These are phyloP conservation scores for Chlamydomonas urium DNA, from an alignment of 139 green algal species.

Conservation along the genomic window DNA sequence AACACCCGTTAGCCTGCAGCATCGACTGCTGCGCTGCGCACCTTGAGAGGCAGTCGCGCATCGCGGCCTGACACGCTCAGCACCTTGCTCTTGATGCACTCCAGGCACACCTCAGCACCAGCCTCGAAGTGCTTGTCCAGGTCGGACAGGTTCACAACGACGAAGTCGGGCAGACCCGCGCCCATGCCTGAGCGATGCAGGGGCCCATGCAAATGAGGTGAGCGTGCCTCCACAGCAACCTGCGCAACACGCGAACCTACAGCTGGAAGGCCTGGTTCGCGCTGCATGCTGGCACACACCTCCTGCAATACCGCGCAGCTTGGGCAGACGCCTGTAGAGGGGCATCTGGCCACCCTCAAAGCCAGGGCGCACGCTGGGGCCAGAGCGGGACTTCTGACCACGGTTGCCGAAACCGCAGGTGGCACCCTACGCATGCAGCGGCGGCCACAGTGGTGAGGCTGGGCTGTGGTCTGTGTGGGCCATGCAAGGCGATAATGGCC, in stretches of 20 bases:
- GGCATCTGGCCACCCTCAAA: conserved; percentile 98
- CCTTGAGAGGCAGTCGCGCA: conserved; percentile 86
- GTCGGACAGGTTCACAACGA: conserved; percentile 86
- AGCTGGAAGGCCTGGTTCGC: no score
- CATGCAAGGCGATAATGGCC: neutral
- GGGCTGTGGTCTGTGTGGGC: neutral
- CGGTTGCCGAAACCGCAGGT: conserved; percentile 94
- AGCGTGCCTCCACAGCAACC: no score
- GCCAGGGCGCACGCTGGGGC: conserved; percentile 71
- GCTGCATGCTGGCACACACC: conserved; percentile 65
- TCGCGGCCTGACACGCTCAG: conserved; percentile 77
- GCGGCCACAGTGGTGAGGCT: neutral
- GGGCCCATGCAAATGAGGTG: no score
- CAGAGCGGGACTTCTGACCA: conserved; percentile 92
- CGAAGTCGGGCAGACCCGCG: conserved; percentile 79
- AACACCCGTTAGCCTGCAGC: no score
- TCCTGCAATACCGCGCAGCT: conserved; percentile 95
- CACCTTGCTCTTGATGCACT: conserved; percentile 72
- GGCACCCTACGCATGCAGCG: conserved; percentile 60
- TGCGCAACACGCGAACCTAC: no score
- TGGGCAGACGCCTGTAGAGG: conserved; percentile 93
- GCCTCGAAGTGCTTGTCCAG: conserved; percentile 71
- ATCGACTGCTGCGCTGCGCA: no score
- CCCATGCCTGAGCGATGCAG: conserved; percentile 75
- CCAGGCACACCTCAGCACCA: conserved; percentile 76